Evolutionary conservation across 2,329 filamentous ascomycete species (phyloP).

Genomic region (Aspergillus ruber): DNA sequence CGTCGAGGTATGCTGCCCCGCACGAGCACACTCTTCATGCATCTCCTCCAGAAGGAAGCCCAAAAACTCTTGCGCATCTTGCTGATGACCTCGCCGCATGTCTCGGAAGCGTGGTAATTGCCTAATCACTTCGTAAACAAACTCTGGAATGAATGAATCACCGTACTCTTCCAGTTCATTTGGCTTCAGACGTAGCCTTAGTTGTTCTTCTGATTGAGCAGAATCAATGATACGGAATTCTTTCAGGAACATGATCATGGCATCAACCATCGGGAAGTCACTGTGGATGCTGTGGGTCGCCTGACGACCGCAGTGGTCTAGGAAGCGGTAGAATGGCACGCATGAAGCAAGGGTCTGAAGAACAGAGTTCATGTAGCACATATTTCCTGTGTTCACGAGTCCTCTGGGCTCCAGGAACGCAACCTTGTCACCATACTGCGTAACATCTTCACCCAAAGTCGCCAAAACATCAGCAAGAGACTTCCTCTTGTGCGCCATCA

Average conservation of each 20-base stretch:
- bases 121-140: slow-evolving; percentile 89
- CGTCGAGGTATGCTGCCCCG: slow-evolving; percentile 55
- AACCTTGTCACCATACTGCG: slow-evolving; percentile 54
- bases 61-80: slow-evolving; percentile 95
- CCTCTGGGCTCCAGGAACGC: slow-evolving; percentile 87
- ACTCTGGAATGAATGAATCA: slow-evolving; percentile 85
- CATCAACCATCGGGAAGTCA: slow-evolving; percentile 86
- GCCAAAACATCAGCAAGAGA: slow-evolving; percentile 72
- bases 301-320: slow-evolving; percentile 78
- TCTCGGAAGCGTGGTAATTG: slow-evolving; percentile 80
- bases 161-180: slow-evolving; percentile 86
- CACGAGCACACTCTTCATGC: slow-evolving; percentile 81
- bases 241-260: slow-evolving; percentile 93
- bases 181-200: slow-evolving; percentile 67
- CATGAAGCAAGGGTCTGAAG: slow-evolving; percentile 94
- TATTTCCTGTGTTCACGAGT: slow-evolving; percentile 93
- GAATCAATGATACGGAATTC: slow-evolving; percentile 84
- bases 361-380: slow-evolving; percentile 99
- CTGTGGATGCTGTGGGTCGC: slow-evolving; percentile 90
- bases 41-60: slow-evolving; percentile 88
- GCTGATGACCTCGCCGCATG: slow-evolving; percentile 94
- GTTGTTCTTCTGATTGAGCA: slow-evolving; percentile 65
- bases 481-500: slow-evolving; percentile 46
- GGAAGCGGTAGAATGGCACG: slow-evolving; percentile 86
- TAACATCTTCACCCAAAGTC: slow-evolving; percentile 61